Evolutionary conservation across 257 asterid genomes (phyloP).

Genomic region (Solanum acaule): DNA sequence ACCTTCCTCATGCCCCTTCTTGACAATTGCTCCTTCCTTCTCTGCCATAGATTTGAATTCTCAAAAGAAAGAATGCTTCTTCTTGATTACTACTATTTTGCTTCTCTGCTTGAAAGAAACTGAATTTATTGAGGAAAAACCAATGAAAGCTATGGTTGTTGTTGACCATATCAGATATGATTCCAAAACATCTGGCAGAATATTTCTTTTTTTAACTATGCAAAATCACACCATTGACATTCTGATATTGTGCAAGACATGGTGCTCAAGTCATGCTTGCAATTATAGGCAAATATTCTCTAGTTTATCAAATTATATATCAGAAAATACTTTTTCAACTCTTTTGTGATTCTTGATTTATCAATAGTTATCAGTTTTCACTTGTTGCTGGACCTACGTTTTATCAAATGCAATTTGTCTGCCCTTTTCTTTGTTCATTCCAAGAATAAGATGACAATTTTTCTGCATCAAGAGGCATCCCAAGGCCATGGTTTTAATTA

Average conservation of each 20-base stretch:
- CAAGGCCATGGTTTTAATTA: not conserved
- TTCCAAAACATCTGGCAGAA: not conserved
- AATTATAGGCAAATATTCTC: not conserved
- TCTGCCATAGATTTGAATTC: slow-evolving; percentile 38
- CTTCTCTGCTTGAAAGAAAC: not conserved
- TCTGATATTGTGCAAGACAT: not conserved
- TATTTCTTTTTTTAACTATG: not conserved
- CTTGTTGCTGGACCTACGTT: not conserved
- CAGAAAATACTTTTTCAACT: not conserved
- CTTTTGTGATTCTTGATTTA: not conserved
- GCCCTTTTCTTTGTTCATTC: not conserved
- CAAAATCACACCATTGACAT: not conserved
- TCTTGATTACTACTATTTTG: not conserved
- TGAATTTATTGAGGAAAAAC: not conserved
- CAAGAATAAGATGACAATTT: not conserved
- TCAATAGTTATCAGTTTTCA: not conserved
- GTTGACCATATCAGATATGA: not conserved
- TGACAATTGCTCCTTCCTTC: slow-evolving; percentile 53
- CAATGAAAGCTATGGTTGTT: slow-evolving; percentile 5
- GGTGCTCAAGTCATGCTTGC: not conserved
- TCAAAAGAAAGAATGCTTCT: not conserved
- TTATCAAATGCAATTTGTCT: not conserved
- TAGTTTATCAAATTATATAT: not conserved
- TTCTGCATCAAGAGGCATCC: not conserved
- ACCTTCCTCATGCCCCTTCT: slow-evolving; percentile 49